Conservation (phyloP, 345 rosid species). For the Eucalyptus grandis region DNA sequence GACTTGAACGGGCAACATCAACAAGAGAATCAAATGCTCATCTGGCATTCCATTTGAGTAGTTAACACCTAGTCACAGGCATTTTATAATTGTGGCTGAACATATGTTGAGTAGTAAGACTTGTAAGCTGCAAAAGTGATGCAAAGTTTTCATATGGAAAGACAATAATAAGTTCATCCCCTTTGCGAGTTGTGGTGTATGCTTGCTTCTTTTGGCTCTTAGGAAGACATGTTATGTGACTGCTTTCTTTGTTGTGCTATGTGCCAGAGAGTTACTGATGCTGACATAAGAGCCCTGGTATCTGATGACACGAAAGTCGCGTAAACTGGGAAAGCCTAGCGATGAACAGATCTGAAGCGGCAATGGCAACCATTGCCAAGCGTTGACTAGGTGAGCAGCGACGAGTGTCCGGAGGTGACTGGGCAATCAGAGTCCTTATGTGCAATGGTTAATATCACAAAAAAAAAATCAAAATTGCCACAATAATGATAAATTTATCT, state of each 20-base stretch:
- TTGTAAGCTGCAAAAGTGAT: neutral
- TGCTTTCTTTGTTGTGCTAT: neutral
- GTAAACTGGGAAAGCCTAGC: neutral
- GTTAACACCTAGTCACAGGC: neutral
- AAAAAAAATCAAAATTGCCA: too few relatives aligned
- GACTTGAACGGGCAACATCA: too few relatives aligned
- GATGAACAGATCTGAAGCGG: neutral
- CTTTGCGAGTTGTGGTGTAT: neutral
- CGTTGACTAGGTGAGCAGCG: neutral
- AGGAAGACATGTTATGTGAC: neutral
- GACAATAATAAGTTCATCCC: neutral
- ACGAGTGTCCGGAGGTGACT: neutral
- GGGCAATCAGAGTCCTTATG: neutral
- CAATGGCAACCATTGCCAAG: neutral
- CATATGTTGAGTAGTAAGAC: neutral
- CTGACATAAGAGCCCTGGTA: constrained; percentile 78
- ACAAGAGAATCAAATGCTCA: too few relatives aligned
- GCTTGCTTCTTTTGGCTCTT: neutral
- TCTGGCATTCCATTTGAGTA: neutral
- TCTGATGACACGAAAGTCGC: constrained; percentile 23
- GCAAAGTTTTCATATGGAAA: neutral
- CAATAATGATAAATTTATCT: too few relatives aligned
- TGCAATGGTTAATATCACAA: neutral
- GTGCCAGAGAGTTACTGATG: constrained; percentile 71
- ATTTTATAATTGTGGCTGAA: neutral